Base-by-base conservation (phyloP, 169 alveolate genomes). In the Ophryocystis elektroscirrha region DNA sequence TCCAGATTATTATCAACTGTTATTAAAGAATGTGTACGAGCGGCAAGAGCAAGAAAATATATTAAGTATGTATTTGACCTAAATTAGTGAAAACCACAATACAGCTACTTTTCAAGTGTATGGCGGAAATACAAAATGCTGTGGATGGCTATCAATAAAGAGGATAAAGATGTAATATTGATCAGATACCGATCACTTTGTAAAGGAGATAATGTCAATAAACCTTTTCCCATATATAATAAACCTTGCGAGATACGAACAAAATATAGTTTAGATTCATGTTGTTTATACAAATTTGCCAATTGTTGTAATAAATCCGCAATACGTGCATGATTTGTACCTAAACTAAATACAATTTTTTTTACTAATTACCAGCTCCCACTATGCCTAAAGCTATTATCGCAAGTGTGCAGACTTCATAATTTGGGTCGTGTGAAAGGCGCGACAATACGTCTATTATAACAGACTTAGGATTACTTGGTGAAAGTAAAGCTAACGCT, bases 401-500 rank as follows among this genome's bases (percentile, higher is more conserved):
- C 1, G 98, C 96, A 63, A 81, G 76, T 56, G 79, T 65, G 25
- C 94, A 90, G 0, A 84, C 89, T 50, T 85, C 93, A 48, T 76
- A 71, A 55, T 94, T 98, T 18, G 74, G 73, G 66, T 94, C 99
- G 73, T 91, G 97, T 18, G 97, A 77, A 47, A 94, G 81, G 64
- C 91, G 91, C 42, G 92, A 76, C 36, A 85, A 63, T 5, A 65
- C 41, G 24, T 61, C 76, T 51, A 88, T 79, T 7, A 74, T 74
- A 18, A 65, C 66, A 2, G 91, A 94, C 70, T 83, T 79, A 5
- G 98, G 97, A 56, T 83, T 84, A 22, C 96, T 83, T 12, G 87
- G 74, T 58, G 80, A 82, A 43, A 88, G 78, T 41, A 92, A 61
- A 24, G 97, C 97, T 28, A 94, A 63, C 9, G 97, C 97, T 24